Evolutionary conservation across 768 basidiomycete genomes (phyloP).

Genomic region (Boletus rubescentipes): DNA sequence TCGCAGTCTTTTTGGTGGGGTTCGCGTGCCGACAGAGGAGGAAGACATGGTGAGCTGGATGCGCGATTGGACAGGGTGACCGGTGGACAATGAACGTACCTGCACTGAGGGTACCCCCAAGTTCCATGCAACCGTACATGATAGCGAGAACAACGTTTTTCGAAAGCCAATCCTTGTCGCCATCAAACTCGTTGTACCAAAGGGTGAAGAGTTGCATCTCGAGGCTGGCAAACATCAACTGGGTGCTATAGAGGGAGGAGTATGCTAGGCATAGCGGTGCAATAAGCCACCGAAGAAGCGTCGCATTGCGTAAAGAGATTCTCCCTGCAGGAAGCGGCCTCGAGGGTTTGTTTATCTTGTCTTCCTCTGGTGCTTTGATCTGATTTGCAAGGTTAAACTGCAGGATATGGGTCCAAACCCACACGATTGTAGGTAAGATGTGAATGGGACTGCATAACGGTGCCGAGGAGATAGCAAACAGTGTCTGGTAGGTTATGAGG

Average conservation of each 20-base stretch:
- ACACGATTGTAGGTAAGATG: constrained; percentile 34
- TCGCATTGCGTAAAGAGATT: constrained; percentile 36
- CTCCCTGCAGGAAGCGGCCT: constrained; percentile 46
- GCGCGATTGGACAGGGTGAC: too few relatives aligned
- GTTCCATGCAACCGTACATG: constrained; percentile 33
- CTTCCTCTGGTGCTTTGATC: constrained; percentile 41
- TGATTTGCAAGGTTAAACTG: constrained; percentile 48
- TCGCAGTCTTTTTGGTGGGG: constrained; percentile 18
- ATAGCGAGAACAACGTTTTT: constrained; percentile 41
- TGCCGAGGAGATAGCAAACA: constrained; percentile 35
- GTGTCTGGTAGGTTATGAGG: constrained; percentile 21
- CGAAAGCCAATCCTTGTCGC: constrained; percentile 39
- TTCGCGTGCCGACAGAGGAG: too few relatives aligned
- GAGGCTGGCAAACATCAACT: constrained; percentile 35
- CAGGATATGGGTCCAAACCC: constrained; percentile 48
- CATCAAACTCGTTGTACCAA: constrained; percentile 41
- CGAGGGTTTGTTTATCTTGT: constrained; percentile 44
- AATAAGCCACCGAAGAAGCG: constrained; percentile 37
- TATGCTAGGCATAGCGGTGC: constrained; percentile 36
- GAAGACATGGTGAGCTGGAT: background rate
- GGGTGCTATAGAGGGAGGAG: constrained; percentile 34
- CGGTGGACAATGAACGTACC: constrained; percentile 20
- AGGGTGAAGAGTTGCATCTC: constrained; percentile 33
- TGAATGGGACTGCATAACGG: constrained; percentile 25
- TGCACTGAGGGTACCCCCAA: constrained; percentile 40